Conservation (phyloP, 2,329 filamentous ascomycete genomes). For the Emergomyces pasteurianus region DNA sequence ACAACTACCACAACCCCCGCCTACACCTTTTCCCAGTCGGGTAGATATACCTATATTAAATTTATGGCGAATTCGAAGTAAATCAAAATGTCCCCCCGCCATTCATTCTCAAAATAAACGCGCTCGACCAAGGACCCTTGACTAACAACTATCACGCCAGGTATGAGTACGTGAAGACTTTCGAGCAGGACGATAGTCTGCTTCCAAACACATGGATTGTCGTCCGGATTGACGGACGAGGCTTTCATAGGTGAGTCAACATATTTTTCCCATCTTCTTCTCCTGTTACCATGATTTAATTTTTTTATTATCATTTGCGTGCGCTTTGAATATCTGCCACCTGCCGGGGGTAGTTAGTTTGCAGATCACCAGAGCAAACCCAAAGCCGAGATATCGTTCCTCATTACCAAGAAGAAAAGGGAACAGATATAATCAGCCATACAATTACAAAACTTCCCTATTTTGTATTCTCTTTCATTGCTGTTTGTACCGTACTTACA, state of each 20-base stretch:
- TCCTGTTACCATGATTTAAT: background rate
- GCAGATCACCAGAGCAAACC: too few relatives aligned
- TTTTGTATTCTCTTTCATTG: background rate
- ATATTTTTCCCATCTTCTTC: slow-evolving; percentile 2
- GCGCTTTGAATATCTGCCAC: background rate
- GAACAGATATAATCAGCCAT: background rate
- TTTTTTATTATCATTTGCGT: background rate
- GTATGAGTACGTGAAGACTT: slow-evolving; percentile 86
- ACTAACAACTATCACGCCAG: slow-evolving; percentile 33
- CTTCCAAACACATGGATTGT: slow-evolving; percentile 93
- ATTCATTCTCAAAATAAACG: background rate
- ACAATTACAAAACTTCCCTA: background rate
- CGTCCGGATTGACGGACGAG: slow-evolving; percentile 82
- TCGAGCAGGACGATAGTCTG: slow-evolving; percentile 70
- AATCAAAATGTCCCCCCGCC: background rate
- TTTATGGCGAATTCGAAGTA: slow-evolving; percentile 16
- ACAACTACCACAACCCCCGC: background rate
- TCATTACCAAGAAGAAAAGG: background rate
- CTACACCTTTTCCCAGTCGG: background rate
- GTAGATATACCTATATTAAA: background rate
- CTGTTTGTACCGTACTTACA: too few relatives aligned
- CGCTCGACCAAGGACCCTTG: background rate
- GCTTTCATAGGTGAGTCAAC: slow-evolving; percentile 68
- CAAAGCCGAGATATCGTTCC: too few relatives aligned
- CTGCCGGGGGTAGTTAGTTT: too few relatives aligned